Evolutionary conservation across 805 yeast genomes (phyloP).

Genomic region (Geotrichum ghanense): DNA sequence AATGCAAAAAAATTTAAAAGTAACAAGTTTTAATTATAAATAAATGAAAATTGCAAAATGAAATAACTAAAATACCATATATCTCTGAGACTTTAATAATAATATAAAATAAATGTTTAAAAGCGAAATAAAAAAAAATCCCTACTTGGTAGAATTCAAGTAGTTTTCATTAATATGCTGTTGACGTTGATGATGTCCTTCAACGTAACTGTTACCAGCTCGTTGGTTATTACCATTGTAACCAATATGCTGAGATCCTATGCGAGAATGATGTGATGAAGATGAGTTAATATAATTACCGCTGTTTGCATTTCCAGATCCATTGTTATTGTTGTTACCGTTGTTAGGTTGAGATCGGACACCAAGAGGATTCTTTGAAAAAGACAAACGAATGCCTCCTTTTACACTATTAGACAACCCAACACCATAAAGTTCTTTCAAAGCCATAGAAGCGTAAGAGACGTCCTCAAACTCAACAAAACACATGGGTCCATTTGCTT

Average conservation of each 20-base stretch:
- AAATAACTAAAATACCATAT: slow-evolving; percentile 1
- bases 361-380: slow-evolving; percentile 93
- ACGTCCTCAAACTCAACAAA: slow-evolving; percentile 98
- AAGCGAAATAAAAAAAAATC: not conserved
- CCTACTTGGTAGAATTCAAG: slow-evolving; percentile 1
- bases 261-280: not conserved
- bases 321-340: not conserved
- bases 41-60: slow-evolving; percentile 1
- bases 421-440: slow-evolving; percentile 88
- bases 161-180: slow-evolving; percentile 1
- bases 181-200: slow-evolving; percentile 2
- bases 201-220: not conserved
- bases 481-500: slow-evolving; percentile 91
- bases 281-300: not conserved
- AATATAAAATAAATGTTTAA: not conserved
- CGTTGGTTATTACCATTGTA: not conserved
- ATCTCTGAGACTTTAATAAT: not conserved
- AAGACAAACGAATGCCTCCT: slow-evolving; percentile 90
- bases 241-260: slow-evolving; percentile 1
- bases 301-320: not conserved
- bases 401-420: slow-evolving; percentile 80
- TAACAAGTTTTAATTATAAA: too few species aligned
- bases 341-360: slow-evolving; percentile 58
- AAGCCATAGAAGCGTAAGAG: slow-evolving; percentile 81
- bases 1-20: too few species aligned